Evolutionary conservation across 768 basidiomycete genomes (phyloP).

Genomic region (Mycena metata): DNA sequence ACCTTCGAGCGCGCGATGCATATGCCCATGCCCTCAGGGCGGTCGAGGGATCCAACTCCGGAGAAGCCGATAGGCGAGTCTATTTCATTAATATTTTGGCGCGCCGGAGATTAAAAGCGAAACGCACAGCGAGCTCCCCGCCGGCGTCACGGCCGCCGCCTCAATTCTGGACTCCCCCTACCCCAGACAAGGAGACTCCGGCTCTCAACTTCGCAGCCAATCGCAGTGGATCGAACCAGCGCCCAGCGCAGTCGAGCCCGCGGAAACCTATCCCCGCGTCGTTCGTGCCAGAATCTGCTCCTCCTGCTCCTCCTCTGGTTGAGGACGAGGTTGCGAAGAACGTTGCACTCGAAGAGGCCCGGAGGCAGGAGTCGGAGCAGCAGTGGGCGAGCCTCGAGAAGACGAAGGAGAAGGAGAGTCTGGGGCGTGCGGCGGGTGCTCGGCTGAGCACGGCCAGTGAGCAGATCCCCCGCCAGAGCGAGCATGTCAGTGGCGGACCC

Average conservation of each 20-base stretch:
- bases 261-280: conserved; percentile 21
- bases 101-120: background rate
- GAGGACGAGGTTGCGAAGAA: conserved; percentile 4
- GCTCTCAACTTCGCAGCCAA: background rate
- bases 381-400: conserved; percentile 2
- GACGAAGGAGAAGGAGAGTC: conserved; percentile 24
- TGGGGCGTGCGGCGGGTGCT: conserved; percentile 5
- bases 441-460: conserved; percentile 27
- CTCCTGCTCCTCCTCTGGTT: background rate
- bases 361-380: conserved; percentile 13
- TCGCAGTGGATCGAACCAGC: conserved; percentile 10
- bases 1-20: background rate
- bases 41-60: background rate
- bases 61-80: conserved; percentile 25
- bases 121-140: conserved; percentile 18
- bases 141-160: conserved; percentile 22
- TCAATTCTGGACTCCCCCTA: conserved; percentile 25
- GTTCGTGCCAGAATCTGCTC: background rate
- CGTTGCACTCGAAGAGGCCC: conserved; percentile 13
- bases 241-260: background rate
- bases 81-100: background rate
- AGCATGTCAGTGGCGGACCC: conserved; percentile 25
- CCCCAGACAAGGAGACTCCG: conserved; percentile 1
- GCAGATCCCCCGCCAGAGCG: conserved; percentile 21
- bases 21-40: background rate